phyloP scores from a whole-genome alignment of 345 rosid genomes.

The Linum trigynum region DNA sequence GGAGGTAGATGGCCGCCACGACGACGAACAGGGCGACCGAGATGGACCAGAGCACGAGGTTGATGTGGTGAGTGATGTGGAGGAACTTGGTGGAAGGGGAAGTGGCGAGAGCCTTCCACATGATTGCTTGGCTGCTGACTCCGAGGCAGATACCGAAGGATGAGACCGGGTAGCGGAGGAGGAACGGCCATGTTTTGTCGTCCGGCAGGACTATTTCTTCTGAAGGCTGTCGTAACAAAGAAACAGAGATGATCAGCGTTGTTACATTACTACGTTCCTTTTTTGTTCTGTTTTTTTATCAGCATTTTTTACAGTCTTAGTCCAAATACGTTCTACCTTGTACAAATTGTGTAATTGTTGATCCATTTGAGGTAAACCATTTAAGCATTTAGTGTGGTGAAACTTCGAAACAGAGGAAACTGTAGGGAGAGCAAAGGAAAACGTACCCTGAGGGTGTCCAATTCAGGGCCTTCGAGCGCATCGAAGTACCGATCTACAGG shows the following conservation, averaged over 20 bases:
- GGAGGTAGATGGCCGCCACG: constrained; percentile 46
- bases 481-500: constrained; percentile 73
- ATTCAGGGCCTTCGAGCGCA: constrained; percentile 80
- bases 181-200: constrained; percentile 84
- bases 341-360: too few relatives aligned
- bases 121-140: constrained; percentile 76
- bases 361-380: too few relatives aligned
- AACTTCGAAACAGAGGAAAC: neutral
- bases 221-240: constrained; percentile 32
- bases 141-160: constrained; percentile 92
- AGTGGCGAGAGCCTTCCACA: constrained; percentile 79
- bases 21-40: constrained; percentile 38
- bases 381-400: too few relatives aligned
- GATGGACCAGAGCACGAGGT: constrained; percentile 61
- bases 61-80: constrained; percentile 36
- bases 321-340: too few relatives aligned
- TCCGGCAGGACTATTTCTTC: constrained; percentile 72
- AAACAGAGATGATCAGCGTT: neutral
- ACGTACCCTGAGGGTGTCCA: constrained; percentile 72
- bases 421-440: neutral
- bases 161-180: constrained; percentile 63
- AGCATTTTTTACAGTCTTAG: too few relatives aligned
- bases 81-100: constrained; percentile 57
- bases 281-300: too few relatives aligned
- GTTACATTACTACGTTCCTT: neutral